Base-by-base conservation (phyloP, 2,329 filamentous ascomycete species). In the Aspergillus viridinutans region DNA sequence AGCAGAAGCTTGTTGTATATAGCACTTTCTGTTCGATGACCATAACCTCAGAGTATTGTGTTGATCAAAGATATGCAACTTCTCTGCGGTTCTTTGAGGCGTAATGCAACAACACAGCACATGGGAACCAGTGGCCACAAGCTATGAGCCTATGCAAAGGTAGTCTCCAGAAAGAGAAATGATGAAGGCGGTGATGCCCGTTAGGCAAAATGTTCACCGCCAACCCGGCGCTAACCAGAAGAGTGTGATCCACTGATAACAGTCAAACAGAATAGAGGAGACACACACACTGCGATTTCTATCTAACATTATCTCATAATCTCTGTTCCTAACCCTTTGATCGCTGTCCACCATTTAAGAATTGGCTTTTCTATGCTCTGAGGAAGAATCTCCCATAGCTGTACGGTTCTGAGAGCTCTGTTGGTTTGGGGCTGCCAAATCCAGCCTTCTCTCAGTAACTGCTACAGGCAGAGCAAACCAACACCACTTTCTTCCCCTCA, bases 161-260 rank as follows among this genome's bases (percentile, higher is more conserved):
- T n/a, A n/a, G n/a, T n/a, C n/a, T n/a, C n/a, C n/a, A n/a, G 17
- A 43, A n/a, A 20, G 40, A 47, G 43, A 47, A 47, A 14, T 23
- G 14, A 48, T 12, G 17, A 56, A 62, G 58, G 64, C 65, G 64
- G 64, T 66, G 56, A 58, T 9, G n/a, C n/a, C 56, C 17, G 10
- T 8, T 6, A 21, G 2, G 47, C 12, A 38, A 47, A 50, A 48
- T n/a, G 43, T 49, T 62, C 58, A 68, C 66, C 66, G 66, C 66
- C 58, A 58, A 61, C 66, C 66, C 66, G 65, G 66, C 66, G 66
- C 66, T 68, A 68, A 53, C 65, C 61, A 7, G 28, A 63, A 59
- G 35, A 35, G 52, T 56, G 51, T 32, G 58, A 58, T 61, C 56
- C 61, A 58, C 65, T 64, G 65, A 67, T 67, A 66, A 67, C 63